phyloP scores from a whole-genome alignment of 1,284 basidiomycete species.

The Sphaerobolus stellatus region DNA sequence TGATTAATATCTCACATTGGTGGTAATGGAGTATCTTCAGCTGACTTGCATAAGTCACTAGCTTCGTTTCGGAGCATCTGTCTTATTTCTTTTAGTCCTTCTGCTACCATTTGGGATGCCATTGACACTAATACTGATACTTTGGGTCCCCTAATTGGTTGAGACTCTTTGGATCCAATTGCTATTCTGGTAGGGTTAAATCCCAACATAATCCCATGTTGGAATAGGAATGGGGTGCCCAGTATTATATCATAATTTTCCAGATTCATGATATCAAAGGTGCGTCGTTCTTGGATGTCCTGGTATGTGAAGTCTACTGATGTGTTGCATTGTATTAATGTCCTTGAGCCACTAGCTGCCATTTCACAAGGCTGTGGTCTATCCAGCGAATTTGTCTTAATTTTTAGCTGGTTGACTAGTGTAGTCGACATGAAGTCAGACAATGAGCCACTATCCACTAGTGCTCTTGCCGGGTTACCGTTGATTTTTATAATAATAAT shows the following conservation, averaged over 20 bases:
- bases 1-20: slow-evolving; percentile 36
- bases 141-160: slow-evolving; percentile 22
- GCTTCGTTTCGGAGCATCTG: slow-evolving; percentile 21
- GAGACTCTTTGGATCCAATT: slow-evolving; percentile 16
- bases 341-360: slow-evolving; percentile 1
- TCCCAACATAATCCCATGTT: slow-evolving; percentile 25
- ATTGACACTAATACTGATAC: slow-evolving; percentile 18
- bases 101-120: slow-evolving; percentile 18
- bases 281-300: slow-evolving; percentile 12
- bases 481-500: not conserved
- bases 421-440: slow-evolving; percentile 13
- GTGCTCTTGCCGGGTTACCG: not conserved
- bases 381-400: not conserved
- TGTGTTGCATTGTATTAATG: slow-evolving; percentile 2
- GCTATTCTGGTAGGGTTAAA: slow-evolving; percentile 20
- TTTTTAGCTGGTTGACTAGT: slow-evolving; percentile 11
- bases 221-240: slow-evolving; percentile 29
- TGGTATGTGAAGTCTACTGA: not conserved
- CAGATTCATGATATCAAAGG: slow-evolving; percentile 32
- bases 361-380: slow-evolving; percentile 7
- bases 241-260: slow-evolving; percentile 33
- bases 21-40: slow-evolving; percentile 27
- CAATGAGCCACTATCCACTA: not conserved
- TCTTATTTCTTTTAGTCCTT: slow-evolving; percentile 17
- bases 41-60: slow-evolving; percentile 23